Evolutionary conservation across 2,329 filamentous ascomycete species (phyloP).

Genomic region (Epicoccum nigrum): DNA sequence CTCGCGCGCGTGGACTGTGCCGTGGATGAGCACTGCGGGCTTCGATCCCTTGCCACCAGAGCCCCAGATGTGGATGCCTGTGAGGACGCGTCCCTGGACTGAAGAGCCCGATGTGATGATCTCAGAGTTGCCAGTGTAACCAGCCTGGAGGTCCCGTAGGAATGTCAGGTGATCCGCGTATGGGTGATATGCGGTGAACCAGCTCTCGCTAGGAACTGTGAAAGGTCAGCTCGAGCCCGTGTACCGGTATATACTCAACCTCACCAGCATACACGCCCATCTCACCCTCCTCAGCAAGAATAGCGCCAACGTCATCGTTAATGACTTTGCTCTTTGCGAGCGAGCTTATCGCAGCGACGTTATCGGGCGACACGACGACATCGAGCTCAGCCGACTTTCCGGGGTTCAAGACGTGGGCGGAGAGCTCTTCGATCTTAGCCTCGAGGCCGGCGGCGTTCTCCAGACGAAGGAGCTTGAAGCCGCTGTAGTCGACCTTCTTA

Average conservation of each 20-base stretch:
- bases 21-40: constrained; percentile 44
- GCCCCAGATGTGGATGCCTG: constrained; percentile 49
- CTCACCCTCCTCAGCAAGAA: constrained; percentile 40
- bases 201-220: constrained; percentile 40
- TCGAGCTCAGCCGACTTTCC: constrained; percentile 38
- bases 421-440: constrained; percentile 38
- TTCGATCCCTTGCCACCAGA: constrained; percentile 45
- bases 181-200: constrained; percentile 47
- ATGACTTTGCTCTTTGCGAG: constrained; percentile 37
- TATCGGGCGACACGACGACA: constrained; percentile 45
- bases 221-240: constrained; percentile 6
- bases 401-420: constrained; percentile 42
- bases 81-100: constrained; percentile 40
- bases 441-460: constrained; percentile 32
- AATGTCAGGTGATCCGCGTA: constrained; percentile 45
- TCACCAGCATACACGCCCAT: constrained; percentile 37
- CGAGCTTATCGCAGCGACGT: constrained; percentile 38
- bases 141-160: constrained; percentile 41
- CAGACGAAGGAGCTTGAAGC: constrained; percentile 46
- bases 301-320: constrained; percentile 44
- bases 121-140: constrained; percentile 41
- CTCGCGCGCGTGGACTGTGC: constrained; percentile 45
- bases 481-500: constrained; percentile 45
- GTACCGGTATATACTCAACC: neutral
- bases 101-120: constrained; percentile 43